Conservation (phyloP, 192 early-diverging fungal genomes). For the Coemansia sp. region DNA sequence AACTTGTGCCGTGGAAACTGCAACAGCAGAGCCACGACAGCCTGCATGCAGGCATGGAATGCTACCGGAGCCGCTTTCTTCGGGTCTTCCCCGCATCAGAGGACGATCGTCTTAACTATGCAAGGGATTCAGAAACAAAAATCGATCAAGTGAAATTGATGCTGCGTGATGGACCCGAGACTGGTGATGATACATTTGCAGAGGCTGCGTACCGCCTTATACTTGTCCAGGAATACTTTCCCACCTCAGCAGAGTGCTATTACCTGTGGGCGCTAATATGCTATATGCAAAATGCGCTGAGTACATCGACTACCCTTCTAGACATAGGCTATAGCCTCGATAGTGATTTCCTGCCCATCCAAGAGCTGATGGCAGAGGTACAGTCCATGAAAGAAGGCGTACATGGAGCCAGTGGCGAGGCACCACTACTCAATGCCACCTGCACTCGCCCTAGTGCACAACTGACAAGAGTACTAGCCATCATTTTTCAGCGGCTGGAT, state of each 20-base stretch:
- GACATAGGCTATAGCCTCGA: conserved; percentile 36
- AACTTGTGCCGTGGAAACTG: conserved; percentile 33
- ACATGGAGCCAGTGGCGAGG: conserved; percentile 26
- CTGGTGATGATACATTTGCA: conserved; percentile 24
- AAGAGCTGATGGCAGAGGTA: conserved; percentile 37
- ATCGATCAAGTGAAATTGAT: conserved; percentile 38
- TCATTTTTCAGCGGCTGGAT: conserved; percentile 46
- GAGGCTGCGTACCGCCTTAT: conserved; percentile 43
- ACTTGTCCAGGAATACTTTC: conserved; percentile 49
- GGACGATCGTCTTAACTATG: conserved; percentile 14
- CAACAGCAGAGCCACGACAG: background rate
- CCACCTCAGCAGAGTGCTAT: conserved; percentile 50
- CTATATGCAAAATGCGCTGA: conserved; percentile 46
- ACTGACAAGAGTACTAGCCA: conserved; percentile 34
- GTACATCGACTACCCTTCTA: conserved; percentile 31
- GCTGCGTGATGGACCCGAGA: conserved; percentile 40
- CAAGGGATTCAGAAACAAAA: conserved; percentile 24
- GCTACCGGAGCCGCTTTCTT: conserved; percentile 35
- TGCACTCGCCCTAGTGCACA: conserved; percentile 40
- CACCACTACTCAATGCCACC: conserved; percentile 32
- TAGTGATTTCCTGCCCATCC: conserved; percentile 28
- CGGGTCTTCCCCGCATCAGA: conserved; percentile 36
- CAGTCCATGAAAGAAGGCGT: conserved; percentile 25
- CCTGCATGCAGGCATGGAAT: conserved; percentile 20
- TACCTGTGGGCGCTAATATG: conserved; percentile 54